Evolutionary conservation across 1,284 basidiomycete genomes (phyloP), one percentile per base, ranked within the genome.

Genomic region (Cryptococcus wingfieldii): DNA sequence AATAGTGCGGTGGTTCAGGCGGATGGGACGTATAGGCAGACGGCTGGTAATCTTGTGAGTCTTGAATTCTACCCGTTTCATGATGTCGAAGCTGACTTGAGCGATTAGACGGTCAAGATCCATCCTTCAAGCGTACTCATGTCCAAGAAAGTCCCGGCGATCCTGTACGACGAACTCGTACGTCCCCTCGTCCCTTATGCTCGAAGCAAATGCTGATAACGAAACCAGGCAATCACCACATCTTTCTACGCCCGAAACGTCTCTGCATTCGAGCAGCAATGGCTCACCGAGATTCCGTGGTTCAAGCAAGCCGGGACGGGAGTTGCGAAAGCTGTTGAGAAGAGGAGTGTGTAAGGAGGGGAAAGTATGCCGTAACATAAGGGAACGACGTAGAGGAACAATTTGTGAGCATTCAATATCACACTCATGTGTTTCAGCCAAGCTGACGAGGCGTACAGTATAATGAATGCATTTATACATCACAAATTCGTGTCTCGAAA

Each of bases 111-210:
- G 27, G 81, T 96, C 60, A 94, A 93, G 74, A 88, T 97, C 38
- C 90, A 96, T 70, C 93, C 93, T 0, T 83, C 86, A 25, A 93
- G 90, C 19, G 83, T 84, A 2, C 71, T 96, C 59, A 83, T 83
- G 59, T 86, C 88, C 59, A 89, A 87, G 68, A 90, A 88, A 70
- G 83, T 85, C 1, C 84, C 86, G 0, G 89, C 86, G 5, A 90
- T 97, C 55, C 82, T 96, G 47, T 97, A 89, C 69, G 87, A 94
- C 70, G 93, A 96, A 72, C 79, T 96, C 66, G 92, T 94, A 61
- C 65, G 88, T 80, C 18, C 16, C 9, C 9, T 14, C 6, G 25
- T 50, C 43, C 2, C 31, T 44, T 23, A 18, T 50, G 12, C 12
- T 31, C 51, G 12, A 13, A 4, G 5, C 16, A 19, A 47, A 19